phyloP scores from a whole-genome alignment of 306 rosid species.

The Glycine latifolia region DNA sequence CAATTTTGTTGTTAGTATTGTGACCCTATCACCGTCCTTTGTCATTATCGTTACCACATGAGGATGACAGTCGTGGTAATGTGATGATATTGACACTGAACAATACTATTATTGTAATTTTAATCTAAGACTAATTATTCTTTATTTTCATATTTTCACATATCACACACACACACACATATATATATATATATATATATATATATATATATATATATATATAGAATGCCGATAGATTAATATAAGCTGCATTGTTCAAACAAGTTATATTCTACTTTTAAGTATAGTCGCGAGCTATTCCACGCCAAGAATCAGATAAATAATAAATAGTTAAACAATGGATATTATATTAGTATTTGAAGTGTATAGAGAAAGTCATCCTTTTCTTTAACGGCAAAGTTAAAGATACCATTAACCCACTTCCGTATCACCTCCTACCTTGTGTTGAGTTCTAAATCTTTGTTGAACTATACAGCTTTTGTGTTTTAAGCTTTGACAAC shows the following conservation, averaged over 20 bases:
- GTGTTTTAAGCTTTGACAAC: constrained; percentile 2
- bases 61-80: too few species aligned
- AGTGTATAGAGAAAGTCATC: constrained; percentile 31
- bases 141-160: too few species aligned
- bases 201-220: too few species aligned
- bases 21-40: too few species aligned
- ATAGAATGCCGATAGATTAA: not conserved
- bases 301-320: constrained; percentile 35
- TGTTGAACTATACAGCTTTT: constrained; percentile 10
- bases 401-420: constrained; percentile 37
- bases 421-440: not conserved
- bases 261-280: not conserved
- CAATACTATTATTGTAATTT: too few species aligned
- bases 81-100: too few species aligned
- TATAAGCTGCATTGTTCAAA: constrained; percentile 4
- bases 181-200: too few species aligned
- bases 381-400: constrained; percentile 60
- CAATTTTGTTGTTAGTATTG: too few species aligned
- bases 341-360: not conserved
- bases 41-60: too few species aligned
- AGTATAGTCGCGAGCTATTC: not conserved
- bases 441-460: constrained; percentile 3
- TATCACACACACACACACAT: too few species aligned
- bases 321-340: constrained; percentile 28
- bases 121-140: too few species aligned